Percentiles rank a stretch among this genome's conserved stretches.
phyloP scores from a whole-genome alignment of 306 rosid species.

The Pterocarpus macrocarpus region DNA sequence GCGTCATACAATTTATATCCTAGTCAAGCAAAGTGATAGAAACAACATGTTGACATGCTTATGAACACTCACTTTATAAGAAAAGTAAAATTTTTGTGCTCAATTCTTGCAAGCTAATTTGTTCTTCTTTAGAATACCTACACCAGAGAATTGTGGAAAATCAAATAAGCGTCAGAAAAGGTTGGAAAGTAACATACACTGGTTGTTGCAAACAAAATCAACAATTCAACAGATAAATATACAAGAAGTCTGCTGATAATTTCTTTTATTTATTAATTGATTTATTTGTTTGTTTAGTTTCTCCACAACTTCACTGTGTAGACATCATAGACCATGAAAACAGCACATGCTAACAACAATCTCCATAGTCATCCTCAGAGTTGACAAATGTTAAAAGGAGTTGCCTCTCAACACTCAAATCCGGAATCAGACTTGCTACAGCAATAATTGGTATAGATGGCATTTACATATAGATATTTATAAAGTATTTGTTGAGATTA shows the following conservation, averaged over 20 bases:
- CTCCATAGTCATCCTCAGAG: not conserved
- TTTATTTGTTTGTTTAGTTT: not conserved
- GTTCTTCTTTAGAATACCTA: slow-evolving; percentile 99
- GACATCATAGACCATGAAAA: slow-evolving; percentile 3
- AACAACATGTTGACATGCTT: slow-evolving; percentile 8
- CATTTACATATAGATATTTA: not conserved
- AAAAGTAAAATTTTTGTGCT: slow-evolving; percentile 75
- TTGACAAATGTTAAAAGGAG: not conserved
- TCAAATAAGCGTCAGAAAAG: slow-evolving; percentile 18
- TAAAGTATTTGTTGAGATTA: too few relatives aligned
- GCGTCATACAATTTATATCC: slow-evolving; percentile 10
- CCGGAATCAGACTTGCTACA: not conserved
- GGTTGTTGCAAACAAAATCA: slow-evolving; percentile 18
- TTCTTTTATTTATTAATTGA: not conserved
- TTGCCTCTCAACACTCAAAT: not conserved
- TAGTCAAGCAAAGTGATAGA: slow-evolving; percentile 9
- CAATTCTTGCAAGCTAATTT: slow-evolving; percentile 63
- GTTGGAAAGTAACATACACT: slow-evolving; percentile 9
- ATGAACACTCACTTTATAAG: slow-evolving; percentile 76
- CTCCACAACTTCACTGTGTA: not conserved
- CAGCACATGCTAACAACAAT: slow-evolving; percentile 27
- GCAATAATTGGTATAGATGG: not conserved
- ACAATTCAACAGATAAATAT: not conserved
- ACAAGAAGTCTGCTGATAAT: not conserved
- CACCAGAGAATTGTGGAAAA: slow-evolving; percentile 26